These are phyloP conservation scores for Xylaria flabelliformis DNA, from an alignment of 495 filamentous ascomycete species.

Conservation along the genomic window DNA sequence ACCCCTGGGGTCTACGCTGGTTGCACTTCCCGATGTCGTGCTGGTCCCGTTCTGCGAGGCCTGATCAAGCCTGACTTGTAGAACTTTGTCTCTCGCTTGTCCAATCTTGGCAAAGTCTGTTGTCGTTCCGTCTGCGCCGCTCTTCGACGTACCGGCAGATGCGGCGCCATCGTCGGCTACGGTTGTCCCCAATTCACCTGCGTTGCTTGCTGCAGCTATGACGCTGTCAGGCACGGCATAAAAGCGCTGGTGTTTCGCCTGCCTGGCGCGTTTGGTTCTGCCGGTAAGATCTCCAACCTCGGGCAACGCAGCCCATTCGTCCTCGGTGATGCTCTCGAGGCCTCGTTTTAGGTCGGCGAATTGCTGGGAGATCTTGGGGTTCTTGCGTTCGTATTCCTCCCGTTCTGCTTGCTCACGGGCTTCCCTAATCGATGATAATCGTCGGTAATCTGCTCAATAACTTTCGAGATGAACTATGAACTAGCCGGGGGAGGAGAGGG, in stretches of 20 bases:
- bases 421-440: slow-evolving; percentile 76
- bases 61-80: slow-evolving; percentile 89
- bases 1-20: slow-evolving; percentile 92
- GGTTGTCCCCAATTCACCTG: slow-evolving; percentile 81
- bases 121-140: slow-evolving; percentile 77
- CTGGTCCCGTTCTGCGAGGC: slow-evolving; percentile 73
- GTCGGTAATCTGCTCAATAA: slow-evolving; percentile 90
- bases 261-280: slow-evolving; percentile 83
- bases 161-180: slow-evolving; percentile 77
- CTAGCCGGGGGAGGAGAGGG: slow-evolving; percentile 40
- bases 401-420: slow-evolving; percentile 87
- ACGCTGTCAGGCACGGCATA: slow-evolving; percentile 98
- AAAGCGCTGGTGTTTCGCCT: slow-evolving; percentile 82
- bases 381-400: slow-evolving; percentile 94
- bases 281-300: slow-evolving; percentile 97
- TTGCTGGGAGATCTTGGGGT: slow-evolving; percentile 98
- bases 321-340: slow-evolving; percentile 85
- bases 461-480: slow-evolving; percentile 74
- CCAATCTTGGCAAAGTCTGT: slow-evolving; percentile 99
- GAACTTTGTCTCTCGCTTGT: slow-evolving; percentile 89
- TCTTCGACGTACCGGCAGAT: slow-evolving; percentile 46
- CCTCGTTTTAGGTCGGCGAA: slow-evolving; percentile 95
- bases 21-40: slow-evolving; percentile 81
- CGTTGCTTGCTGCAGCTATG: slow-evolving; percentile 81
- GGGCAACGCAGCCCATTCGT: slow-evolving; percentile 94